Percentiles rank a stretch among this genome's conserved stretches.
These are phyloP conservation scores for Colletotrichum horii DNA, from an alignment of 2,329 filamentous ascomycete species.

Conservation along the genomic window DNA sequence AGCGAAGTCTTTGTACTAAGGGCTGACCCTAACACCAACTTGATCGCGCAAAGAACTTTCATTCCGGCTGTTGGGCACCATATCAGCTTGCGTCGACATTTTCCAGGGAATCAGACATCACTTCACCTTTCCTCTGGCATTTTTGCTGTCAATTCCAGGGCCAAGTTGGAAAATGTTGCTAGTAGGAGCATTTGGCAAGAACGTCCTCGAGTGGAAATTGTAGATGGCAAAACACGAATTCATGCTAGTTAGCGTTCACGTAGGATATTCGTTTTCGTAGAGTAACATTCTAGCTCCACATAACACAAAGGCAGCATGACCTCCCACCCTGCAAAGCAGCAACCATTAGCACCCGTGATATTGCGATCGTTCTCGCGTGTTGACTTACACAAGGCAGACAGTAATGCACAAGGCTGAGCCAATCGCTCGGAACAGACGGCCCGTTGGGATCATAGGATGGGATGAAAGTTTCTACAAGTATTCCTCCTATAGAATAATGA, in stretches of 20 bases:
- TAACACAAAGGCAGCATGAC: background rate
- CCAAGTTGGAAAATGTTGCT: background rate
- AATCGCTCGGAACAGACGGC: background rate
- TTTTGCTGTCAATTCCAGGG: background rate
- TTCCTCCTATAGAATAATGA: background rate
- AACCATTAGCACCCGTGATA: background rate
- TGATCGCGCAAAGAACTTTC: constrained; percentile 14
- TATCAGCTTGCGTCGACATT: background rate
- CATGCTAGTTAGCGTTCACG: background rate
- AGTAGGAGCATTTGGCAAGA: background rate
- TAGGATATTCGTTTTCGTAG: background rate
- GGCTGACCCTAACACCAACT: constrained; percentile 25
- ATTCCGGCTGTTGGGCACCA: constrained; percentile 4
- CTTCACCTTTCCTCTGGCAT: background rate
- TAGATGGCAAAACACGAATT: background rate
- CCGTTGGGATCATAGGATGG: background rate
- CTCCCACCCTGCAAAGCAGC: background rate
- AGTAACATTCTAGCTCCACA: background rate
- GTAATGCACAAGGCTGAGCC: background rate
- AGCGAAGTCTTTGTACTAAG: constrained; percentile 2
- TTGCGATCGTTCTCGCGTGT: background rate
- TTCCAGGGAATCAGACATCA: background rate
- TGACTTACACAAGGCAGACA: background rate
- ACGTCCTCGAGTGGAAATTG: background rate
- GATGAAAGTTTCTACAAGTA: background rate